A percentile compares a stretch with the other conserved stretches of the same genome.
Conservation (phyloP, 352 stramenopile species). For the Phytopythium delawarense region DNA sequence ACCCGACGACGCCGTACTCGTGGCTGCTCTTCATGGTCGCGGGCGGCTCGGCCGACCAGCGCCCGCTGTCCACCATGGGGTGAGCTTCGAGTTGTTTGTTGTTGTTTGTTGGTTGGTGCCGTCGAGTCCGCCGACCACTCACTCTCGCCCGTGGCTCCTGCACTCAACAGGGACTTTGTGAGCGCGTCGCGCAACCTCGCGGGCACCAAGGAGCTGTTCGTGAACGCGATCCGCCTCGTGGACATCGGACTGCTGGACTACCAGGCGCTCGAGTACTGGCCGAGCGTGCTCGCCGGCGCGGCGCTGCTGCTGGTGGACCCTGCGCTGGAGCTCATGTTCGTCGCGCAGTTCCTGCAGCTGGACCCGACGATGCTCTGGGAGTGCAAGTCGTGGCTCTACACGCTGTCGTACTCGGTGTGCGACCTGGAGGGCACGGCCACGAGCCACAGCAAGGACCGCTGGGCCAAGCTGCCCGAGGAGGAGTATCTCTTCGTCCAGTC, state of each 20-base stretch:
- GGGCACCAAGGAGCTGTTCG: slow-evolving; percentile 71
- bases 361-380: slow-evolving; percentile 77
- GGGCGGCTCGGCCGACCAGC: slow-evolving; percentile 56
- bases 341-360: slow-evolving; percentile 78
- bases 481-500: slow-evolving; percentile 73
- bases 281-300: slow-evolving; percentile 68
- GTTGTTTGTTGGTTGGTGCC: background rate
- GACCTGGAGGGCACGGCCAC: slow-evolving; percentile 36
- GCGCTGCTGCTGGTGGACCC: slow-evolving; percentile 67
- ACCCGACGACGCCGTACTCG: slow-evolving; percentile 66
- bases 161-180: slow-evolving; percentile 45
- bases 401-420: slow-evolving; percentile 46
- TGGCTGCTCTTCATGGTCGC: slow-evolving; percentile 79
- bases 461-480: slow-evolving; percentile 61
- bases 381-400: slow-evolving; percentile 75
- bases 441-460: slow-evolving; percentile 53
- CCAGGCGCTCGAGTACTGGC: slow-evolving; percentile 73
- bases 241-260: slow-evolving; percentile 75
- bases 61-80: slow-evolving; percentile 64
- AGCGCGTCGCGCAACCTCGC: slow-evolving; percentile 52
- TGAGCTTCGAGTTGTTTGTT: slow-evolving; percentile 7
- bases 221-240: slow-evolving; percentile 59
- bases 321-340: slow-evolving; percentile 67
- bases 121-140: background rate
- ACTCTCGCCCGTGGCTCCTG: background rate